Conservation (phyloP, 805 yeast species). For the Kregervanrija delftensis region DNA sequence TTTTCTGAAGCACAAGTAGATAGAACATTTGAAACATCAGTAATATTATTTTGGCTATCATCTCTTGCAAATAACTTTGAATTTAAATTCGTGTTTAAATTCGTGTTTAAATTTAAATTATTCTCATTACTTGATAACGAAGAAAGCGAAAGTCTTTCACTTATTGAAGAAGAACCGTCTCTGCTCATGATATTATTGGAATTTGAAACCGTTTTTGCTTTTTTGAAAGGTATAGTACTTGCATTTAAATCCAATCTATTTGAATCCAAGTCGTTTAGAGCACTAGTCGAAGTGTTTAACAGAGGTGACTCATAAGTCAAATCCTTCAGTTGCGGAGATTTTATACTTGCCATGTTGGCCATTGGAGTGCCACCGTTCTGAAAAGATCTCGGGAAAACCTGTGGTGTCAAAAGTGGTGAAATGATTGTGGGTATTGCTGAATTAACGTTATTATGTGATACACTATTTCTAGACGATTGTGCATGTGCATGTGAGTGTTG, state of each 20-base stretch:
- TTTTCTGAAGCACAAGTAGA: constrained; percentile 26
- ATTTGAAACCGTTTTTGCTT: too few relatives aligned
- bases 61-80: too few relatives aligned
- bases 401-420: constrained; percentile 28
- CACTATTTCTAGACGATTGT: background rate
- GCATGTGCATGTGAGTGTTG: background rate
- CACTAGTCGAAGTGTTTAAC: constrained; percentile 14
- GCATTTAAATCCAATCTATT: constrained; percentile 26
- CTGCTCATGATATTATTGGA: too few relatives aligned
- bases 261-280: constrained; percentile 21
- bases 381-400: constrained; percentile 11
- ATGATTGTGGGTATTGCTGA: constrained; percentile 11
- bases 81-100: too few relatives aligned
- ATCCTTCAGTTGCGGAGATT: constrained; percentile 20
- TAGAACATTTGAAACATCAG: constrained; percentile 23
- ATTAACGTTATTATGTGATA: background rate
- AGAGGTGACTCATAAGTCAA: constrained; percentile 28
- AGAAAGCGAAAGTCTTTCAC: too few relatives aligned
- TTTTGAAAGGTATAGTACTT: too few relatives aligned
- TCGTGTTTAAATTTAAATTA: too few relatives aligned
- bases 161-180: too few relatives aligned
- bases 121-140: too few relatives aligned
- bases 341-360: constrained; percentile 8
- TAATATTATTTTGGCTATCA: constrained; percentile 7
- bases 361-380: too few relatives aligned